Conservation (phyloP, 2,329 filamentous ascomycete genomes). For the Gaeumannomyces tritici region DNA sequence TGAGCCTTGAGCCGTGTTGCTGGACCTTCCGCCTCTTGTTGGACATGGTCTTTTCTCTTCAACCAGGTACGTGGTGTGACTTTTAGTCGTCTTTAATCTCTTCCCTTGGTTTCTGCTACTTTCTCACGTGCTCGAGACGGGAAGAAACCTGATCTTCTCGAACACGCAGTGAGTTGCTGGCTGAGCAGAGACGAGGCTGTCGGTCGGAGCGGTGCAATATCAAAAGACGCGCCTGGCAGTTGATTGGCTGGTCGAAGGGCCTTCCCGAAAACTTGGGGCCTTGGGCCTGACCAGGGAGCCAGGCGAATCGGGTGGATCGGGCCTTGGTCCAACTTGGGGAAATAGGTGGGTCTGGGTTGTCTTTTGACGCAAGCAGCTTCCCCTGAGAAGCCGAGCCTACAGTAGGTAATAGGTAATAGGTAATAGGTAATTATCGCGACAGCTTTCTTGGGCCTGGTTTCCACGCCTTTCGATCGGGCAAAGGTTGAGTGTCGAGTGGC, state of each 20-base stretch:
- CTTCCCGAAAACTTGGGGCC: background rate
- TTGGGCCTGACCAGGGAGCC: too few species aligned
- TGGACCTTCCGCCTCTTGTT: conserved; percentile 1
- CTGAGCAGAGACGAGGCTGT: background rate
- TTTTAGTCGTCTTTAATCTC: background rate
- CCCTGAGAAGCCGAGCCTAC: background rate
- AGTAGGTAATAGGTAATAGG: background rate
- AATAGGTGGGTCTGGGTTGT: background rate
- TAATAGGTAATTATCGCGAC: background rate
- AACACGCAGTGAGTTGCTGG: background rate
- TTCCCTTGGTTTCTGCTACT: too few species aligned
- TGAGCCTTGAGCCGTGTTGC: background rate
- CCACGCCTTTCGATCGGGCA: background rate
- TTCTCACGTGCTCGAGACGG: too few species aligned
- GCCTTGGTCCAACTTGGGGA: background rate
- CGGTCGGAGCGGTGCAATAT: background rate
- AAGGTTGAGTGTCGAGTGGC: background rate
- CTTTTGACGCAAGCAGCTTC: background rate
- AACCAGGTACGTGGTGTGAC: background rate
- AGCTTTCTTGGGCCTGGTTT: background rate
- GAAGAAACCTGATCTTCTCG: too few species aligned
- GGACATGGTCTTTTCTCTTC: background rate
- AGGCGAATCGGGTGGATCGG: background rate
- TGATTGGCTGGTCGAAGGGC: background rate
- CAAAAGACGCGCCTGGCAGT: background rate